Evolutionary conservation across 2,329 filamentous ascomycete genomes (phyloP).

Genomic region (Talaromyces sp.): DNA sequence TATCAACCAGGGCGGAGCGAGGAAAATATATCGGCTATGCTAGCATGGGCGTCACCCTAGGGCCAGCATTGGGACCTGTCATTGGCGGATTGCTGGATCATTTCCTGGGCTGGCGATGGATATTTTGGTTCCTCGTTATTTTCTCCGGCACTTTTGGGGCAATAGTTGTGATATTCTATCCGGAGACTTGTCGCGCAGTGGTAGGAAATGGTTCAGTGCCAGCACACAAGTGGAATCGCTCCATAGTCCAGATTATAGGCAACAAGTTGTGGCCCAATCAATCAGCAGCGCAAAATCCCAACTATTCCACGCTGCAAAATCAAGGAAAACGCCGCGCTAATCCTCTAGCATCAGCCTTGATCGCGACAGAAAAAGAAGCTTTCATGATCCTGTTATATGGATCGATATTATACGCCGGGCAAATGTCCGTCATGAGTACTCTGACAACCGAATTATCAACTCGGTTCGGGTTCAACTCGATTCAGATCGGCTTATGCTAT

Average conservation of each 20-base stretch:
- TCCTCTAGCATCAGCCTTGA: conserved; percentile 18
- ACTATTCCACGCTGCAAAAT: conserved; percentile 1
- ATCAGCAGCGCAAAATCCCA: background rate
- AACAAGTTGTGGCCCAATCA: background rate
- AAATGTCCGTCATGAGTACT: conserved; percentile 17
- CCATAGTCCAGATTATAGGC: background rate
- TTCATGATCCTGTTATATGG: conserved; percentile 4
- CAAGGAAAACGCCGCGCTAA: background rate
- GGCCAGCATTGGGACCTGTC: conserved; percentile 31
- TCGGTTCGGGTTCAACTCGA: conserved; percentile 34
- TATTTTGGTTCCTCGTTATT: conserved; percentile 48
- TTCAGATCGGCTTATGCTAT: conserved; percentile 40
- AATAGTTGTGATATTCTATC: conserved; percentile 29
- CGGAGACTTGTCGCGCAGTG: conserved; percentile 32
- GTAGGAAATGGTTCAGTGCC: conserved; percentile 33
- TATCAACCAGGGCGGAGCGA: conserved; percentile 31
- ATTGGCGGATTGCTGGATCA: conserved; percentile 30
- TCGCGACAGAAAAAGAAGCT: conserved; percentile 17
- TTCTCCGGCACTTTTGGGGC: conserved; percentile 32
- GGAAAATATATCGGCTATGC: conserved; percentile 39
- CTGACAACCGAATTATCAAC: conserved; percentile 32
- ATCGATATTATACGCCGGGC: conserved; percentile 3
- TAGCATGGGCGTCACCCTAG: conserved; percentile 25
- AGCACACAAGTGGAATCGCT: conserved; percentile 14
- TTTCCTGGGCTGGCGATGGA: conserved; percentile 34